A percentile compares a stretch with the other conserved stretches of the same genome.
These are phyloP conservation scores for Phytophthora palmivora DNA, from an alignment of 352 stramenopile species.

Conservation along the genomic window DNA sequence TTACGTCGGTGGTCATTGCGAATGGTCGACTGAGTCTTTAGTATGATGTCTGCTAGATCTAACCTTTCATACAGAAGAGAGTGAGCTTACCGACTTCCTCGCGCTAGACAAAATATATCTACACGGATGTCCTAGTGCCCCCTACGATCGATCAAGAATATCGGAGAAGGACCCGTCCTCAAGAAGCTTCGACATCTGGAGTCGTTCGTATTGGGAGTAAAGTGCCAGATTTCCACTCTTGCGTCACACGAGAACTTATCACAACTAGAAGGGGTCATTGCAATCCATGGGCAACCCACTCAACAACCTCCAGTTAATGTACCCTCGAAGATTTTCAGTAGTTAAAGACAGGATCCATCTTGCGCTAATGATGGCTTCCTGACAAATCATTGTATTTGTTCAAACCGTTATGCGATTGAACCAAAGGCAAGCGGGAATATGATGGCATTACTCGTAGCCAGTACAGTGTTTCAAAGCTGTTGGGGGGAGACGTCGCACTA, in stretches of 20 bases:
- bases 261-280: neutral
- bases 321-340: neutral
- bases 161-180: conserved; percentile 11
- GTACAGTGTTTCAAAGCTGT: too few relatives aligned
- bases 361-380: conserved; percentile 1
- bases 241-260: neutral
- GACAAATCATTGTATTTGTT: too few relatives aligned
- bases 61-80: conserved; percentile 10
- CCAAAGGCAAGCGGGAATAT: neutral
- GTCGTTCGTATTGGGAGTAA: conserved; percentile 8
- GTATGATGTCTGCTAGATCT: conserved; percentile 19
- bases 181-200: conserved; percentile 14
- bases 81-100: conserved; percentile 14
- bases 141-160: conserved; percentile 3
- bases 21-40: conserved; percentile 26
- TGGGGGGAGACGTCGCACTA: too few relatives aligned
- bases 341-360: conserved; percentile 9
- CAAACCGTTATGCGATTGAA: conserved; percentile 4
- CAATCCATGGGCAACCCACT: neutral
- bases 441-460: neutral
- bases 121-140: conserved; percentile 13
- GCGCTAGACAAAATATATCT: conserved; percentile 15
- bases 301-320: neutral
- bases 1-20: conserved; percentile 12
- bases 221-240: conserved; percentile 1